Base-by-base conservation (phyloP, 1,284 basidiomycete genomes). In the Apiotrichum domesticum region DNA sequence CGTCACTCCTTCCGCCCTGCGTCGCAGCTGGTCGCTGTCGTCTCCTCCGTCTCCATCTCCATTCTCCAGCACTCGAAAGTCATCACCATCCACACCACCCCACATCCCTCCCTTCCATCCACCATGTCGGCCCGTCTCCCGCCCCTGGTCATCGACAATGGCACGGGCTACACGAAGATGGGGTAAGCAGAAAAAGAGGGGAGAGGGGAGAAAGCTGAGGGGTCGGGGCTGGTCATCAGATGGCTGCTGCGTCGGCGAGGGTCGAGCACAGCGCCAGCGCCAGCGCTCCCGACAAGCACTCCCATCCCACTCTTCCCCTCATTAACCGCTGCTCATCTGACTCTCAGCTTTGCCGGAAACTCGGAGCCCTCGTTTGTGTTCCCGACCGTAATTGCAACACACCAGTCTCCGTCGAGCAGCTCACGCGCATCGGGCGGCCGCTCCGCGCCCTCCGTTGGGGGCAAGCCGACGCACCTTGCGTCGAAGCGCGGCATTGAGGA, bases 401-500 rank as follows among this genome's bases (percentile, higher is more conserved):
- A 89, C 61, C 77, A 79, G 58, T 64, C 73, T 32, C 65, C 70
- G 7, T 67, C 70, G 3, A 83, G 85, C 46, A 84, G 86, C 10
- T 79, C 85, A 7, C 52, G 67, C 6, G 60, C 82, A 1, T 46
- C 51, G 7, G 62, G 59, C 9, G 58, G 59, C 29, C 56, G 61
- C 4, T 69, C 66, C 9, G 71, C 70, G 3, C 84, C 49, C 76
- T 72, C 77, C 33, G 69, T 77, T 14, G 73, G 85, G 21, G 80
- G 84, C 52, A 97, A 95, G 77, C 93, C 95, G 6, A 87, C 89
- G 3, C 85, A 94, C 77, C 85, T 97, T 54, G 95, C 96, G 4
- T 90, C 89, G 58, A 98, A 98, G 79, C 86, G 96, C 61, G 96
- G 96, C 9, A 90, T 98, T 47, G 96, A 99, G 77, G 96, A 99